phyloP scores from a whole-genome alignment of 2,329 filamentous ascomycete species.

The Colletotrichum lini region DNA sequence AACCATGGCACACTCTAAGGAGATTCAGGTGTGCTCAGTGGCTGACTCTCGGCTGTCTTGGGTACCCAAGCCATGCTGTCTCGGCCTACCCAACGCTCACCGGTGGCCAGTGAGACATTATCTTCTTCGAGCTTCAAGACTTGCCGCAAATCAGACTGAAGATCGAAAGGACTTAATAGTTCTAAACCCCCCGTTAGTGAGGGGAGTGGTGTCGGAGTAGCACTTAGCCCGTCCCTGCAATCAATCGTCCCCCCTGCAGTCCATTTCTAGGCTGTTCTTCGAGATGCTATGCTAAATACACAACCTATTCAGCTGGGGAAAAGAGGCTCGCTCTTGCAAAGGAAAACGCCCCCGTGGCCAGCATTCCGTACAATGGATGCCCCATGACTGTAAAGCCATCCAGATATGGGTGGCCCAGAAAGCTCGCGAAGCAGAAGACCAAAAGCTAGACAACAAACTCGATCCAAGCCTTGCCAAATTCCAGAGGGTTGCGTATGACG shows the following conservation, averaged over 20 bases:
- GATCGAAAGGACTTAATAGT: background rate
- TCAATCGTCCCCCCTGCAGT: too few species aligned
- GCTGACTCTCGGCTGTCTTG: background rate
- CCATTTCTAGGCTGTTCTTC: too few species aligned
- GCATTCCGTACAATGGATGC: constrained; percentile 2
- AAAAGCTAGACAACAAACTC: background rate
- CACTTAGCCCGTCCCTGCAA: too few species aligned
- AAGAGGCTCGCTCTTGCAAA: too few species aligned
- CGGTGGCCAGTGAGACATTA: background rate
- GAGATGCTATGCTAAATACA: constrained; percentile 1
- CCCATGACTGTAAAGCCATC: background rate
- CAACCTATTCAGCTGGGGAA: background rate
- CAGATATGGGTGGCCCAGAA: constrained; percentile 11
- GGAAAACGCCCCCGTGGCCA: background rate
- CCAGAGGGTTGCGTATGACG: background rate
- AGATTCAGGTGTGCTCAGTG: background rate
- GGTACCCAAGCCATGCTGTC: background rate
- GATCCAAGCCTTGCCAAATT: constrained; percentile 7
- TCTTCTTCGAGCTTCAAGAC: too few species aligned
- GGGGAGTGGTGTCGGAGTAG: background rate
- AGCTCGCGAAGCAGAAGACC: background rate
- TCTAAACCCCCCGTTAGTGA: background rate
- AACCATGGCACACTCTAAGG: background rate
- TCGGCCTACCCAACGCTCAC: background rate
- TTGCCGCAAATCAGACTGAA: too few species aligned